Base-by-base conservation (phyloP, 2,329 filamentous ascomycete species). In the Teratosphaeria nubilosa region DNA sequence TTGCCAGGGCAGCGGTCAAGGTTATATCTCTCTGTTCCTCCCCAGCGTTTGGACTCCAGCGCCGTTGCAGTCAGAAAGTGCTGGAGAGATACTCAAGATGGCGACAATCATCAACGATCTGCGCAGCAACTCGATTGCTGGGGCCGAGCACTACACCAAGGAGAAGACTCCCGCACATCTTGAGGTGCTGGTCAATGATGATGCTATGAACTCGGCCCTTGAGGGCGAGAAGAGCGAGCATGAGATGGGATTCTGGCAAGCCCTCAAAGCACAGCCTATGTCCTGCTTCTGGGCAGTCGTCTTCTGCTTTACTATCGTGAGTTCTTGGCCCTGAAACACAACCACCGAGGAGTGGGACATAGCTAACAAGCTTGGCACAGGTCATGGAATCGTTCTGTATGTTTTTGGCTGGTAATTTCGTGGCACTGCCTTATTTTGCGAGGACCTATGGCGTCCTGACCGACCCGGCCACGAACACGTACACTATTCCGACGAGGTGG, bases 341-440 rank as follows among this genome's bases (percentile, higher is more conserved):
- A 67, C 41, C 22, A 48, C 5, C 34, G 11, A n/a, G 4, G 9
- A 1, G 34, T 41, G 13, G 34, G 34, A 14, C 2, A 41, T 11
- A n/a, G 16, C 34, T 41, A 11, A 41, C 34, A 41, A 5, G 5
- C 16, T 14, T 20, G 20, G 13, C n/a, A 11, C 11, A 53, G 51
- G 51, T 53, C 25, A 52, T 60, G n/a, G 81, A 83, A 66, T 78
- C 80, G 3, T 83, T 81, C 73, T 76, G 75, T 68, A 77, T 83
- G 61, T 83, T 83, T 73, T 70, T 84, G 25, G 82, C 79, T 68
- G 78, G 78, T 51, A 76, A 78, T 56, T 84, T 84, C 68, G 71
- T 83, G 27, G 79, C 81, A 58, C 72, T 77, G 11, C 50, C 68
- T 24, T 53, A 62, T 32, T 83, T 83, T 69, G 70, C 65, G 53